Base-by-base conservation (phyloP, 2,329 filamentous ascomycete genomes). In the Pseudogymnoascus sp. region DNA sequence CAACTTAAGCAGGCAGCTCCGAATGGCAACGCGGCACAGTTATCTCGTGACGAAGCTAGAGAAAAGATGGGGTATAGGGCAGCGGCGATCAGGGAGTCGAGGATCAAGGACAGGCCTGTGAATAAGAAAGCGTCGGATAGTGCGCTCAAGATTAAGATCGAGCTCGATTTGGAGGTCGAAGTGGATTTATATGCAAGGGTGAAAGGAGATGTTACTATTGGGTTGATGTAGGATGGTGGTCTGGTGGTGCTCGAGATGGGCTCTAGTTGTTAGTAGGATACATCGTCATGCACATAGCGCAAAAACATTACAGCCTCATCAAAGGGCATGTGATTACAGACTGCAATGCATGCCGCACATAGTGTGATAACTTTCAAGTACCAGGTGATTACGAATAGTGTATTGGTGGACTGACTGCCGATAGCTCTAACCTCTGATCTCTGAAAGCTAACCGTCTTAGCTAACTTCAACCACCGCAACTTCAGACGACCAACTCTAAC, bases 171-270 rank as follows among this genome's bases (percentile, higher is more conserved):
- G n/a, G 66, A 68, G 60, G 31, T 33, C 7, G 66, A 68, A 60
- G 66, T 67, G 11, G 60, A 61, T 19, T 38, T 55, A 2, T 61
- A 76, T 63, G 73, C 74, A 43, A 61, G 71, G 62, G 70, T 73
- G 6, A 72, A 72, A 67, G 71, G 71, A 31, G 71, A 72, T 62
- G 62, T 72, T 12, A 71, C 68, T n/a, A 70, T 72, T 63, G 70
- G 70, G 63, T 69, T 72, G 69, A 66, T 72, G 68, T 72, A 68
- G 35, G 52, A 26, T 26, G 21, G 39, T 23, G 37, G 8, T 39
- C 21, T 3, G 6, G 41, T 14, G 26, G 41, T 14, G 21, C 21
- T 14, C 12, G 6, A 45, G 21, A 26, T 26, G 11, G 41, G 21
- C 21, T 45, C 39, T 21, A 7, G 10, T 41, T 21, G 16, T 39